These are phyloP conservation scores for Pseudonectria buxi DNA, from an alignment of 2,329 filamentous ascomycete genomes.

Conservation along the genomic window DNA sequence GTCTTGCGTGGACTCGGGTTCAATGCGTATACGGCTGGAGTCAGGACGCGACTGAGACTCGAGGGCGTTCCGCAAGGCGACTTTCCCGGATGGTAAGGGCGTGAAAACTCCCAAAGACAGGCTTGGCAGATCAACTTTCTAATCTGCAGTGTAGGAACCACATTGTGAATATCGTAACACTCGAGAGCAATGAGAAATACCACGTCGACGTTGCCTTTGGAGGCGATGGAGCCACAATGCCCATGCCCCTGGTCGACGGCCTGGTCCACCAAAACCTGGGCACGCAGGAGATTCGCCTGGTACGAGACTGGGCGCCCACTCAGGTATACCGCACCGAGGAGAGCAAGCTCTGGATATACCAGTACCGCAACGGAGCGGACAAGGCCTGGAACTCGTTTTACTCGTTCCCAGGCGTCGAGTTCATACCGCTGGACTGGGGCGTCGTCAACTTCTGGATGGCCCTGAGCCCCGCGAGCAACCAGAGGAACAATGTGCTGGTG, in stretches of 20 bases:
- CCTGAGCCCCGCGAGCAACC: constrained; percentile 41
- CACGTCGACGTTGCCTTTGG: constrained; percentile 60
- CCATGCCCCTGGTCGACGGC: constrained; percentile 45
- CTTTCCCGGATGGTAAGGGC: constrained; percentile 41
- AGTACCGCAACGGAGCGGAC: constrained; percentile 44
- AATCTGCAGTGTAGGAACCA: constrained; percentile 36
- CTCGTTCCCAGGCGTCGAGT: constrained; percentile 60
- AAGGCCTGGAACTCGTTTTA: constrained; percentile 55
- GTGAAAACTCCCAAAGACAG: background rate
- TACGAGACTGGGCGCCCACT: constrained; percentile 39
- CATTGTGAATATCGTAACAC: constrained; percentile 54
- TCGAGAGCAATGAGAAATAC: constrained; percentile 42
- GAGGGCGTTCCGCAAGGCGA: constrained; percentile 34
- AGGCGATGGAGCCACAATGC: constrained; percentile 52
- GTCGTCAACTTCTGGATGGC: constrained; percentile 53
- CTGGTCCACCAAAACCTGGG: constrained; percentile 41
- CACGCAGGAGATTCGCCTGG: constrained; percentile 48
- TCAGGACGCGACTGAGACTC: constrained; percentile 36
- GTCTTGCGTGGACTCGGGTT: constrained; percentile 45
- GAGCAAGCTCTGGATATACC: constrained; percentile 55
- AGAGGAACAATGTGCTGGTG: constrained; percentile 46
- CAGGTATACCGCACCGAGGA: constrained; percentile 28
- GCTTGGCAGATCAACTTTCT: background rate
- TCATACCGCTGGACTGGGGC: constrained; percentile 43
- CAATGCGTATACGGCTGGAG: constrained; percentile 49